Conservation (phyloP, 352 stramenopile genomes). For the Aphanomyces invadans region DNA sequence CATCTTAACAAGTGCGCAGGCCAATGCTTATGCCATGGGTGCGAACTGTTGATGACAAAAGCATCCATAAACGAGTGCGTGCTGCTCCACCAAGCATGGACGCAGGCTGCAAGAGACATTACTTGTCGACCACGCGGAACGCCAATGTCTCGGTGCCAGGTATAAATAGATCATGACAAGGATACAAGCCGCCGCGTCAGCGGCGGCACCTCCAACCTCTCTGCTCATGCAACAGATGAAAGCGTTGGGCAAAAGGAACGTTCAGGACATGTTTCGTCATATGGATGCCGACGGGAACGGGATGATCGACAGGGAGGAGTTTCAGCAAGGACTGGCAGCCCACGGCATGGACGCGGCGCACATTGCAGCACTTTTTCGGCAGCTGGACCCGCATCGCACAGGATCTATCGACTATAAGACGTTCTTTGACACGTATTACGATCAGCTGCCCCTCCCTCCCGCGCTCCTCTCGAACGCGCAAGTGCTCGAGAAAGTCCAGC, state of each 20-base stretch:
- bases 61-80: no score
- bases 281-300: conserved; percentile 6
- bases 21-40: no score
- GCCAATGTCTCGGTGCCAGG: no score
- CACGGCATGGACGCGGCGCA: not conserved
- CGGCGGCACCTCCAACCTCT: not conserved
- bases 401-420: conserved; percentile 1
- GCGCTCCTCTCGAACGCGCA: not conserved
- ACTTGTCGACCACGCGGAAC: no score
- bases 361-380: not conserved
- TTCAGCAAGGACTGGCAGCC: not conserved
- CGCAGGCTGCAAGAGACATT: no score
- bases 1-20: no score
- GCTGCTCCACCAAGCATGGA: no score
- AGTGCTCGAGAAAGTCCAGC: conserved; percentile 1
- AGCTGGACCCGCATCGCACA: not conserved
- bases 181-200: not conserved
- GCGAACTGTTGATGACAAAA: no score
- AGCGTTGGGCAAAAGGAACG: not conserved
- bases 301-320: not conserved
- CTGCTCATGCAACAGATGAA: not conserved
- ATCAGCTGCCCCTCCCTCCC: not conserved
- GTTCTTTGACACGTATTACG: not conserved
- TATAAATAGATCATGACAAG: not conserved
- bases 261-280: not conserved